phyloP scores from a whole-genome alignment of 768 basidiomycete species.

The Boletus sensibilis region DNA sequence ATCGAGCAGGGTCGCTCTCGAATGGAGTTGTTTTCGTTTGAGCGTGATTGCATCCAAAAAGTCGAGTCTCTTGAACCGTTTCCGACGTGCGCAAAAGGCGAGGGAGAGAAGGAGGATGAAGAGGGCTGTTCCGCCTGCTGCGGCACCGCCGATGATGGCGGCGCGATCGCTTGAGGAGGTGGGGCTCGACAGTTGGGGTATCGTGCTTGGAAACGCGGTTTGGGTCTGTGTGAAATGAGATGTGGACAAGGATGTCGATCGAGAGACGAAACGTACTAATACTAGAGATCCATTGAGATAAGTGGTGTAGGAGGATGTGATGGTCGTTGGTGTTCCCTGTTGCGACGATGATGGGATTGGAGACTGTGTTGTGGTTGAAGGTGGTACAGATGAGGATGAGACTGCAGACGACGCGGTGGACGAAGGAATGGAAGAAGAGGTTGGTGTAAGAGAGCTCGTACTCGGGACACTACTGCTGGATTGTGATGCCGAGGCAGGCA shows the following conservation, averaged over 20 bases:
- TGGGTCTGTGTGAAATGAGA: conserved; percentile 9
- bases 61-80: conserved; percentile 35
- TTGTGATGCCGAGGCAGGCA: neutral
- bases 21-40: conserved; percentile 18
- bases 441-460: neutral
- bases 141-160: conserved; percentile 43
- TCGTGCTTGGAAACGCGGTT: conserved; percentile 19
- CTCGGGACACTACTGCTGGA: neutral
- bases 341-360: conserved; percentile 5
- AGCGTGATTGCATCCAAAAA: conserved; percentile 30
- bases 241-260: neutral
- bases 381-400: neutral
- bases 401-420: neutral
- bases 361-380: conserved; percentile 1
- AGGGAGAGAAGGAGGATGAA: conserved; percentile 36
- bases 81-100: conserved; percentile 39
- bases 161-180: conserved; percentile 28
- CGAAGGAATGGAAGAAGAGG: conserved; percentile 1
- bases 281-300: conserved; percentile 12
- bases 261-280: conserved; percentile 14
- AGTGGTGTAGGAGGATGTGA: conserved; percentile 23
- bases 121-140: conserved; percentile 38
- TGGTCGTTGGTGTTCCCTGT: conserved; percentile 10
- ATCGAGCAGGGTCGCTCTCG: conserved; percentile 24
- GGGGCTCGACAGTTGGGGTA: conserved; percentile 2